phyloP scores from a whole-genome alignment of 2,329 filamentous ascomycete genomes.

The Beauveria scarabaeidicola region DNA sequence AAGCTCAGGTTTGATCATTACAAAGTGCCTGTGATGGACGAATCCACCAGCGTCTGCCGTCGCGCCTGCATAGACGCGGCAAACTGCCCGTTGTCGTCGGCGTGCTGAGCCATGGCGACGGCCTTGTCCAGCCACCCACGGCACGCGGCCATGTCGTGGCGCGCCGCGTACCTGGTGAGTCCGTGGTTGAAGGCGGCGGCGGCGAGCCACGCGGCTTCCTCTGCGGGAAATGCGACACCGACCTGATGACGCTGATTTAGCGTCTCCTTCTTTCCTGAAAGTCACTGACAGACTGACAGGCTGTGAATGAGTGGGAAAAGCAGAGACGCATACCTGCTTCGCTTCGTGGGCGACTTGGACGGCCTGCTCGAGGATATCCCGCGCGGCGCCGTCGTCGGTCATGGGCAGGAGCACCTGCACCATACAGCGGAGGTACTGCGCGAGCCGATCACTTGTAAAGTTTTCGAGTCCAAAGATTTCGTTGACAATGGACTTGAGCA shows the following conservation, averaged over 20 bases:
- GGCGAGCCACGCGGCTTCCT: slow-evolving; percentile 71
- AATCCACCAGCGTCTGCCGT: slow-evolving; percentile 30
- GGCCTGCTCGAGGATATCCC: slow-evolving; percentile 57
- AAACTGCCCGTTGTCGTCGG: slow-evolving; percentile 44
- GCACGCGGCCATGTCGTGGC: slow-evolving; percentile 42
- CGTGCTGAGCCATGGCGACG: slow-evolving; percentile 50
- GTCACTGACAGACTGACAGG: no score
- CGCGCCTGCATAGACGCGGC: slow-evolving; percentile 35
- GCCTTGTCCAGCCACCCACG: slow-evolving; percentile 56
- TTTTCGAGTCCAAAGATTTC: slow-evolving; percentile 50
- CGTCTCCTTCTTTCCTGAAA: no score
- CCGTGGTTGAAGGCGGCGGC: slow-evolving; percentile 61
- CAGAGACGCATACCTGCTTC: slow-evolving; percentile 31
- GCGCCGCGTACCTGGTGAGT: slow-evolving; percentile 53
- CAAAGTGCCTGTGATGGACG: not conserved
- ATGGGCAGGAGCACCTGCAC: slow-evolving; percentile 58
- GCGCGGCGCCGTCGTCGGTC: slow-evolving; percentile 42
- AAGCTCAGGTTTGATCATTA: not conserved
- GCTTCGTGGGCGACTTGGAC: slow-evolving; percentile 42
- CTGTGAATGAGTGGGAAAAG: not conserved
- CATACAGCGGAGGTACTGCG: slow-evolving; percentile 71
- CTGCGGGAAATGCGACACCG: slow-evolving; percentile 47
- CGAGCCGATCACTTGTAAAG: slow-evolving; percentile 51
- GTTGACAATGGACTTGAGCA: slow-evolving; percentile 61
- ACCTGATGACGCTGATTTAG: slow-evolving; percentile 19